Base-by-base conservation (phyloP, 2,329 filamentous ascomycete genomes). In the Cadophora malorum region DNA sequence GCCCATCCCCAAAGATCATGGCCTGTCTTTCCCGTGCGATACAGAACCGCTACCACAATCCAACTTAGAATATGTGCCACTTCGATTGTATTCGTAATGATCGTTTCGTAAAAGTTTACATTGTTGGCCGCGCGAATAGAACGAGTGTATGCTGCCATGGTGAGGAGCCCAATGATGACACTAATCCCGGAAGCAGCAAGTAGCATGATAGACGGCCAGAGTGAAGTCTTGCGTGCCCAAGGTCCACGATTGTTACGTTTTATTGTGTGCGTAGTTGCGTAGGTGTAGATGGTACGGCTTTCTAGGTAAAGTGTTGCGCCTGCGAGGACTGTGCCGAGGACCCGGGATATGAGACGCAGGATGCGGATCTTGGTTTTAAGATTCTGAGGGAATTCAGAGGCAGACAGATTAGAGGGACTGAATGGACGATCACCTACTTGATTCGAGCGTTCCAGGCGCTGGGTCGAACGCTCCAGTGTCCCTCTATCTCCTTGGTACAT, bases 311-410 rank as follows among this genome's bases (percentile, higher is more conserved):
- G 45, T 12, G 68, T 67, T 12, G 64, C 56, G 14, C 64, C 61
- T 14, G 68, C 68, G 25, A 71, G 52, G 21, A 38, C 64, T 3
- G 66, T 70, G 19, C 64, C 63, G 16, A 47, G 28, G 16, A 67
- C 9, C 7, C 68, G 66, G 21, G 64, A 56, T 35, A 69, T 49
- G 53, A 71, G 64, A 25, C 70, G 64, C 4, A 70, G 59, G 25
- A 60, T 52, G 23, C 68, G 58, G 31, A 70, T 70, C 47, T 59
- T 63, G 41, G 52, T 52, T 52, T 71, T 71, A 19, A 69, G 67
- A 25, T 47, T 12, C 61, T 67, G 33, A 25, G 38, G 5, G n/a
- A 14, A 16, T 23, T 49, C 19, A 21, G 19, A 5, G n/a, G 19
- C 21, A 19, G 45, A 49, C 4, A 28, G 14, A 16, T 16, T 45